Conservation (phyloP, 345 rosid species). For the Boechera stricta region DNA sequence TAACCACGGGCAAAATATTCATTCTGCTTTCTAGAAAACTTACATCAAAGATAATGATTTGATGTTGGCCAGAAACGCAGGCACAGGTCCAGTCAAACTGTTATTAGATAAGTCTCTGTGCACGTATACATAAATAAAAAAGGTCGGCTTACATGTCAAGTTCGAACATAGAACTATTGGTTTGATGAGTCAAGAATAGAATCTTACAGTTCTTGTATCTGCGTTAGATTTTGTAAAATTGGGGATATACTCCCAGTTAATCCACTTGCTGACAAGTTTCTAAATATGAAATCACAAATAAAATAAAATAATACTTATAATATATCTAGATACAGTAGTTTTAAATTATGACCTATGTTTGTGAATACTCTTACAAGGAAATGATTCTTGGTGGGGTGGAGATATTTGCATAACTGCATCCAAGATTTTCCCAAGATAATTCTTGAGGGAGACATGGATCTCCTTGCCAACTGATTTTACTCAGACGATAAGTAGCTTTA, state of each 20-base stretch:
- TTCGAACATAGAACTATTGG: background rate
- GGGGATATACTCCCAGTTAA: slow-evolving; percentile 44
- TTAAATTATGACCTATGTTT: background rate
- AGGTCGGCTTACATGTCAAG: background rate
- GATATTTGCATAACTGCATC: slow-evolving; percentile 35
- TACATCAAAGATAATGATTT: slow-evolving; percentile 46
- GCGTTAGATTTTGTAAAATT: slow-evolving; percentile 40
- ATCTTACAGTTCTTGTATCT: slow-evolving; percentile 49
- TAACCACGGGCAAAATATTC: background rate
- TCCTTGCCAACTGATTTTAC: slow-evolving; percentile 54
- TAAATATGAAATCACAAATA: background rate
- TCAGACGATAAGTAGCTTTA: slow-evolving; percentile 47
- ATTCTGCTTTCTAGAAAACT: slow-evolving; percentile 25
- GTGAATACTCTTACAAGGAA: slow-evolving; percentile 53
- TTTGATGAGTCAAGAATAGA: background rate
- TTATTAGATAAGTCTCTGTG: slow-evolving; percentile 55
- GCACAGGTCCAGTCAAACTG: slow-evolving; percentile 52
- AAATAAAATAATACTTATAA: background rate
- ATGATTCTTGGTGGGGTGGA: slow-evolving; percentile 43
- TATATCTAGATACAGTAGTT: background rate
- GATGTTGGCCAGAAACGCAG: slow-evolving; percentile 45
- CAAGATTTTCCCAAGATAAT: slow-evolving; percentile 48
- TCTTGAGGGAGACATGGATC: slow-evolving; percentile 53
- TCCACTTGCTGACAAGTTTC: slow-evolving; percentile 49
- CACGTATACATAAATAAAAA: background rate